A percentile compares a stretch with the other conserved stretches of the same genome.
phyloP scores from a whole-genome alignment of 331 rosid genomes.

The Pyrus hybrid region DNA sequence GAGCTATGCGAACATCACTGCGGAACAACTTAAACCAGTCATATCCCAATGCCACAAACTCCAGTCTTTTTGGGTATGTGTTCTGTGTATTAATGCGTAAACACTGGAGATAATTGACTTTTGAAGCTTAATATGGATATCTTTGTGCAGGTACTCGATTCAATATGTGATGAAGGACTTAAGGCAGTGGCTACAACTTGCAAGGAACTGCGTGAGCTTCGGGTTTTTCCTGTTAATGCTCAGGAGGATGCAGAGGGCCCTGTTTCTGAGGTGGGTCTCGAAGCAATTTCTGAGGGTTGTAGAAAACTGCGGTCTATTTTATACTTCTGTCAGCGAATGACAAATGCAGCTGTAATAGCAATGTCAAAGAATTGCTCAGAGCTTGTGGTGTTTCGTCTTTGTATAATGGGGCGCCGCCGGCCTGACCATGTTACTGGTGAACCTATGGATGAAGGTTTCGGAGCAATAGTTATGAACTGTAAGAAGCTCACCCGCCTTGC shows the following conservation, averaged over 20 bases:
- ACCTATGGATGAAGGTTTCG: conserved; percentile 88
- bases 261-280: conserved; percentile 72
- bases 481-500: conserved; percentile 91
- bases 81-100: conserved; percentile 2
- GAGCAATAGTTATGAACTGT: conserved; percentile 84
- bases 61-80: conserved; percentile 64
- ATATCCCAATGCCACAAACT: conserved; percentile 63
- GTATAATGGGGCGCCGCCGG: conserved; percentile 67
- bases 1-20: conserved; percentile 63
- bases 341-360: conserved; percentile 74
- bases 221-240: conserved; percentile 63
- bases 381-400: conserved; percentile 78
- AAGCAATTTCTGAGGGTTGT: conserved; percentile 85
- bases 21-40: conserved; percentile 57
- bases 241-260: conserved; percentile 63
- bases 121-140: conserved; percentile 12
- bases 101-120: background rate
- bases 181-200: conserved; percentile 78
- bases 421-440: conserved; percentile 50
- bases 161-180: conserved; percentile 86
- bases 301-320: conserved; percentile 65
- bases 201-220: conserved; percentile 68
- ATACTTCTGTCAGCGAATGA: conserved; percentile 75
- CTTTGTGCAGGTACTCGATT: conserved; percentile 58
- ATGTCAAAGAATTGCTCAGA: conserved; percentile 85